These are phyloP conservation scores for Talaromyces sp. DNA, from an alignment of 2,329 filamentous ascomycete genomes.

Conservation along the genomic window DNA sequence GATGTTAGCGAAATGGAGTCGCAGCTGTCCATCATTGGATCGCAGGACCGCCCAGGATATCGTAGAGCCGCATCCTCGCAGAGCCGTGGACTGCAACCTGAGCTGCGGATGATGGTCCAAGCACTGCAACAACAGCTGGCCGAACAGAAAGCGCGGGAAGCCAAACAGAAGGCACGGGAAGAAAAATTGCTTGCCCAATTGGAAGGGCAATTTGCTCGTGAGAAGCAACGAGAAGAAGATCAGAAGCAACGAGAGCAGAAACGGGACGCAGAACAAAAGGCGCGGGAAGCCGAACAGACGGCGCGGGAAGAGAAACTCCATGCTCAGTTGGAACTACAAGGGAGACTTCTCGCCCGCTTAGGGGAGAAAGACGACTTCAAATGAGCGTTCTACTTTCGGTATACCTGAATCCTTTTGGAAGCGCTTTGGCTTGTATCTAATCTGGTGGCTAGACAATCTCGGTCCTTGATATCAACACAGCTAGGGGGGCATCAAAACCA, in stretches of 20 bases:
- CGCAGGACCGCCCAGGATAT: slow-evolving; percentile 1
- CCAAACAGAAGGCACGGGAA: slow-evolving; percentile 4
- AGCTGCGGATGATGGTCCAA: slow-evolving; percentile 12
- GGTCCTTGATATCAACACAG: too few relatives aligned
- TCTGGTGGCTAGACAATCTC: too few relatives aligned
- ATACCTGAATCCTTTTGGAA: background rate
- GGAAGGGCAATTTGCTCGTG: background rate
- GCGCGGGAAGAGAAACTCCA: slow-evolving; percentile 2
- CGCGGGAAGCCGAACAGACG: slow-evolving; percentile 7
- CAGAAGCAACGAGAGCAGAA: too few relatives aligned
- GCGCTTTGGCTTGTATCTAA: background rate
- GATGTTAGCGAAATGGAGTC: slow-evolving; percentile 2
- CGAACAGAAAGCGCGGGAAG: slow-evolving; percentile 6
- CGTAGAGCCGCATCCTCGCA: slow-evolving; percentile 9
- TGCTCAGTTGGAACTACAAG: slow-evolving; percentile 5
- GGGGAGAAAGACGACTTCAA: slow-evolving; percentile 2
- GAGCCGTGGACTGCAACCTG: slow-evolving; percentile 7
- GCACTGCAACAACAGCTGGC: slow-evolving; percentile 2
- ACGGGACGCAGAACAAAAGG: slow-evolving; percentile 2
- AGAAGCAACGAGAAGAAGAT: too few relatives aligned
- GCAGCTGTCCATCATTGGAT: slow-evolving; percentile 5
- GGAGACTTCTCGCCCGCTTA: slow-evolving; percentile 2
- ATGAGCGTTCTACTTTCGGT: background rate
- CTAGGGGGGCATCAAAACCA: too few relatives aligned
- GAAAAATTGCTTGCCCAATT: slow-evolving; percentile 2